Base-by-base conservation (phyloP, 1,284 basidiomycete genomes). In the Pyrrhoderma lamaoense region DNA sequence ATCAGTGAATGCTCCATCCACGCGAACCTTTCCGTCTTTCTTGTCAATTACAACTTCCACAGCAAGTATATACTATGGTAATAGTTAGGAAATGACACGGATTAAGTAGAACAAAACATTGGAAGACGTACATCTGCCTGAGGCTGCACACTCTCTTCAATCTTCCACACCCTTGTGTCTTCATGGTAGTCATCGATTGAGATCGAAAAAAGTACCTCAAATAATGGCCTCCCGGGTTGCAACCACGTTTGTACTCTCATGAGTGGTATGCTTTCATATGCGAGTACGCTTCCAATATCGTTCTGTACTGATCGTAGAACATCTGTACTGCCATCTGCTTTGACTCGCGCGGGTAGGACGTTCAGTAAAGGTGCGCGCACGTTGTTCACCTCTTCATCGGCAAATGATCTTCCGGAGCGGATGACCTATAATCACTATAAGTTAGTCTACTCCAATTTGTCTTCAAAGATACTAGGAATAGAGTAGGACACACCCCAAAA, bases 221-320 rank as follows among this genome's bases (percentile, higher is more conserved):
- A 73, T 9, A 74, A 54, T 35, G 54, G 45, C 11, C 56, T 51
- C 14, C 69, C 68, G 14, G 68, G 69, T 14, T 67, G 61, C 42
- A 76, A 52, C 74, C 74, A 76, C 25, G 61, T 65, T 57, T 76
- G 73, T n/a, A 76, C 65, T 21, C 67, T 66, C 37, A 70, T 66
- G 13, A 76, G 59, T 3, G 74, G 64, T 14, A 73, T 57, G 51
- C 75, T 70, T 58, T 76, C 75, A 52, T 66, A 68, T 34, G 69
- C 65, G 21, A 70, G 64, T 16, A 65, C 63, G 0, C 65, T 65
- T 1, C 69, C 69, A 25, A 73, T 68, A 52, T 64, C 63, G 3
- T 59, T 55, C 53, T 76, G 75, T n/a, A 71, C 62, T 4, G 58
- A 51, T 21, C 63, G 60, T 2, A 76, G 58, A 13, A 67, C 51